phyloP scores from a whole-genome alignment of 2,329 filamentous ascomycete genomes.

The Paracamarosporium sp. region DNA sequence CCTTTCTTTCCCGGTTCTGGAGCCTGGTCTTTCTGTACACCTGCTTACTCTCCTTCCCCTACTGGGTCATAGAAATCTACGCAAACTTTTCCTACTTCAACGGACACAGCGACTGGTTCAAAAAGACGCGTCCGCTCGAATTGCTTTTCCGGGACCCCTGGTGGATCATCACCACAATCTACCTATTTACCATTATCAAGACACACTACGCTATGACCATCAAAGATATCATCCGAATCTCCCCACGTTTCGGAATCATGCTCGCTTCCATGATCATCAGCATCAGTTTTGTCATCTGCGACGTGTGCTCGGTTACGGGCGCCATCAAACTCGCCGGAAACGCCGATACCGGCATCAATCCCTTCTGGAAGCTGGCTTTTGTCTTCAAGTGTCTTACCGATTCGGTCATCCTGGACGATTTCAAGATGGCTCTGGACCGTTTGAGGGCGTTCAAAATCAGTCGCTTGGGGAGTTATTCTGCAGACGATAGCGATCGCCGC shows the following conservation, averaged over 20 bases:
- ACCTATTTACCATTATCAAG: constrained; percentile 69
- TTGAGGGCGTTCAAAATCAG: constrained; percentile 54
- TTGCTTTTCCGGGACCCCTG: constrained; percentile 70
- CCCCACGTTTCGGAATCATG: constrained; percentile 70
- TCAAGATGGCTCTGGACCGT: constrained; percentile 65
- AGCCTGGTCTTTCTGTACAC: constrained; percentile 65
- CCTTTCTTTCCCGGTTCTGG: constrained; percentile 60
- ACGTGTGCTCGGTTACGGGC: constrained; percentile 65
- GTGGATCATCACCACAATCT: constrained; percentile 70
- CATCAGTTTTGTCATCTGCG: constrained; percentile 66
- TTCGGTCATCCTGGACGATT: constrained; percentile 71
- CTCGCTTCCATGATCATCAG: constrained; percentile 66
- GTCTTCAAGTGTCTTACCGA: constrained; percentile 73
- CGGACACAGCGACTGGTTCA: constrained; percentile 60
- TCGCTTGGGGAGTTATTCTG: constrained; percentile 45
- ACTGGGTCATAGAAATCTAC: constrained; percentile 70
- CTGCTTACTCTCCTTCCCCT: constrained; percentile 65
- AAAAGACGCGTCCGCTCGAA: constrained; percentile 64
- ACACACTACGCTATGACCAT: constrained; percentile 66
- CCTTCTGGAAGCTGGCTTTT: constrained; percentile 70
- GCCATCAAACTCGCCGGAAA: constrained; percentile 49
- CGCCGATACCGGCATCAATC: constrained; percentile 66
- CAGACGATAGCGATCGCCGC: constrained; percentile 42
- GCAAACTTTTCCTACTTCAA: constrained; percentile 72
- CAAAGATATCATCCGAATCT: constrained; percentile 64